Evolutionary conservation across 345 rosid species (phyloP), one percentile per base, ranked within the genome.

Genomic region (Cardiospermum halicacabum): DNA sequence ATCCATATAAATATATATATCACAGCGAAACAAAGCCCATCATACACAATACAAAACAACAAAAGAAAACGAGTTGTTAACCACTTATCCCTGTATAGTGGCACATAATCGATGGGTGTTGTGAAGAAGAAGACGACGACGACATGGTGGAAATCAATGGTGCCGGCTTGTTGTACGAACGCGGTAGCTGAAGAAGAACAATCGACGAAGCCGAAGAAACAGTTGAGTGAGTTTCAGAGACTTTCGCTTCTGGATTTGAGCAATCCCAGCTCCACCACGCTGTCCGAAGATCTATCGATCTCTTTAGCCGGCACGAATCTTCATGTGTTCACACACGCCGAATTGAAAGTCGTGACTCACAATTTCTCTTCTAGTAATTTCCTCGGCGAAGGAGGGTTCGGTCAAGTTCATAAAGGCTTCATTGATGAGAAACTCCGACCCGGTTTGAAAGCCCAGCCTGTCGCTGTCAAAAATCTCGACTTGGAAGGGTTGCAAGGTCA

Each of bases 331-430:
- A 84, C 87, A 11, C 75, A 76, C 5, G 78, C 76, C 2, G 98
- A 92, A 85, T 81, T 92, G 48, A 92, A 83, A 75, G 66, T 89
- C 69, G 81, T 85, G 60, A 92, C 98, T 0, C 95, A 92, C 64
- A 77, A 74, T 80, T 92, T 85, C 58, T 82, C 98, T 0, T 73
- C 91, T 0, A 72, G 79, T 9, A 92, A 84, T 69, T 87, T 92
- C 53, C 67, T 92, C 0, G 98, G 98, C 0, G 95, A 87, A 74
- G 98, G 98, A 28, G 98, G 98, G 67, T 92, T 92, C 22, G 98
- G 98, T 39, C 91, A 83, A 0, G 98, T 92, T 39, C 89, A 92
- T 24, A 92, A 92, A 43, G 98, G 96, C 0, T 92, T 92, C 72
- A 67, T 92, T 7, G 98, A 92, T 58, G 98, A 92, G 48, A 87